Conservation (phyloP, 2,329 filamentous ascomycete species). For the Knufia petricola region DNA sequence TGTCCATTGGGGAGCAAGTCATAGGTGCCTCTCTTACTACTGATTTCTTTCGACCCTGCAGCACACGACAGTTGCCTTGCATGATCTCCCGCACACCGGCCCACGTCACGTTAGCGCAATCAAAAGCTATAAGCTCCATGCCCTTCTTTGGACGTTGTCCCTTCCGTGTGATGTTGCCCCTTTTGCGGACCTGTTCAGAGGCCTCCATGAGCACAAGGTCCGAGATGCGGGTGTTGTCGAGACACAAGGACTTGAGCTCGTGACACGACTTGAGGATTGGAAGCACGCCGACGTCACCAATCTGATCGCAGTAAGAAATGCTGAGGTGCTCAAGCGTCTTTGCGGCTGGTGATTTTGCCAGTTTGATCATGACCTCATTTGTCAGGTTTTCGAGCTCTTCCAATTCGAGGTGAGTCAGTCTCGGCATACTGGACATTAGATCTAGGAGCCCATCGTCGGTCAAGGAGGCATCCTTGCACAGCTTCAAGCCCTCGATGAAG, state of each 20-base stretch:
- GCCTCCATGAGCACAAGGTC: conserved; percentile 80
- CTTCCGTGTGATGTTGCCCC: conserved; percentile 42
- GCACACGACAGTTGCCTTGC: conserved; percentile 69
- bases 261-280: conserved; percentile 69
- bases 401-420: conserved; percentile 75
- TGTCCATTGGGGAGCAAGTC: conserved; percentile 6
- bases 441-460: conserved; percentile 63
- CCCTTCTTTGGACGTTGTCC: conserved; percentile 47
- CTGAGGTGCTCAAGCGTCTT: conserved; percentile 66
- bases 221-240: conserved; percentile 89
- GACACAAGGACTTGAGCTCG: conserved; percentile 60
- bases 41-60: conserved; percentile 21
- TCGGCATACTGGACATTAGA: conserved; percentile 64
- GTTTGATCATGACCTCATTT: conserved; percentile 61
- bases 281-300: conserved; percentile 76
- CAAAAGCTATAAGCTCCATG: conserved; percentile 72
- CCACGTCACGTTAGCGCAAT: conserved; percentile 89
- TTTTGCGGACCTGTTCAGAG: conserved; percentile 63
- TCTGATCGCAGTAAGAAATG: conserved; percentile 77
- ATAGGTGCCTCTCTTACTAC: conserved; percentile 8
- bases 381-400: conserved; percentile 75
- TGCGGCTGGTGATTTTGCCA: conserved; percentile 69
- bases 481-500: conserved; percentile 68
- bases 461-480: conserved; percentile 66
- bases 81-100: conserved; percentile 79